A percentile compares a stretch with the other conserved stretches of the same genome.
phyloP scores from a whole-genome alignment of 2,329 filamentous ascomycete species.

The Nigrospora osmanthi region DNA sequence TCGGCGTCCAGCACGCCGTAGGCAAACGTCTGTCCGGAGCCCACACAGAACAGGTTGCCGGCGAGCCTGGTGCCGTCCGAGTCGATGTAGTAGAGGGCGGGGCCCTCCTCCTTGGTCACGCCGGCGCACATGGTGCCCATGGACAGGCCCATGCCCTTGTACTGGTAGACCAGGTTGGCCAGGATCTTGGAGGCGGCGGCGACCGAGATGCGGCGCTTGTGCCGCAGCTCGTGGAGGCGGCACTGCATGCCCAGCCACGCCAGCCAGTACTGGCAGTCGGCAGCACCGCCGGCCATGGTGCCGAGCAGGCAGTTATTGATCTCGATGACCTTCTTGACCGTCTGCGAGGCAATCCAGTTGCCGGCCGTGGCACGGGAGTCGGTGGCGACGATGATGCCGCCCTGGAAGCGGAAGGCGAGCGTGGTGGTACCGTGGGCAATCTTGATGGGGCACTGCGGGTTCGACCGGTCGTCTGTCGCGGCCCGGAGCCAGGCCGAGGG shows the following conservation, averaged over 20 bases:
- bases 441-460: slow-evolving; percentile 97
- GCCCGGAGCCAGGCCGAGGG: slow-evolving; percentile 92
- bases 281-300: slow-evolving; percentile 97
- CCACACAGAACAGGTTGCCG: slow-evolving; percentile 96
- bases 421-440: slow-evolving; percentile 98
- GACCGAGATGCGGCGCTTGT: slow-evolving; percentile 97
- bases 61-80: slow-evolving; percentile 87
- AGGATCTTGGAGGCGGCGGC: slow-evolving; percentile 97
- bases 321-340: slow-evolving; percentile 99
- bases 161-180: slow-evolving; percentile 94
- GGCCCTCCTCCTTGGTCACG: slow-evolving; percentile 90
- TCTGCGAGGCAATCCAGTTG: slow-evolving; percentile 99
- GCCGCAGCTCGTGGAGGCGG: slow-evolving; percentile 95
- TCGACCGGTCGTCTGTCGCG: slow-evolving; percentile 93
- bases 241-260: slow-evolving; percentile 99
- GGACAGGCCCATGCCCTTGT: slow-evolving; percentile 97
- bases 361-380: slow-evolving; percentile 95
- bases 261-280: slow-evolving; percentile 99
- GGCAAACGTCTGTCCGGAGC: slow-evolving; percentile 95
- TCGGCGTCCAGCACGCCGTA: slow-evolving; percentile 96
- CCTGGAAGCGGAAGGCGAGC: slow-evolving; percentile 94
- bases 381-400: slow-evolving; percentile 95
- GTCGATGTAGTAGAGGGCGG: slow-evolving; percentile 98
- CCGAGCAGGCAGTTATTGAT: slow-evolving; percentile 91
- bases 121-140: slow-evolving; percentile 99